Base-by-base conservation (phyloP, 2,329 filamentous ascomycete species). In the Botrytis medusae region DNA sequence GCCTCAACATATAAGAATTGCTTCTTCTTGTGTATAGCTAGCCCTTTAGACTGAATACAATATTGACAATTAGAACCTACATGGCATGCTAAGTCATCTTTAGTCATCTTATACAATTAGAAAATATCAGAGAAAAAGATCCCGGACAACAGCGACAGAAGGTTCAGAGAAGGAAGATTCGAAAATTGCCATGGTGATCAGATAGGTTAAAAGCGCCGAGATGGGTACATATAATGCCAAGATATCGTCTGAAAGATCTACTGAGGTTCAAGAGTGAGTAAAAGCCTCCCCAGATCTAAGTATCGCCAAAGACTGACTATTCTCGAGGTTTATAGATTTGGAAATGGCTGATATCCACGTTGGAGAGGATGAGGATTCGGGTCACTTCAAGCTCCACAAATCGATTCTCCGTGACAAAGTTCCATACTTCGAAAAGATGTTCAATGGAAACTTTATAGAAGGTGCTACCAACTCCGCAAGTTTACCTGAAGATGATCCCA, bases 391-490 rank as follows among this genome's bases (percentile, higher is more conserved):
- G 4, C 62, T 75, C 29, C 65, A 76, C 29, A 73, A 74, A 22
- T 34, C 37, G 2, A 51, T 73, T 16, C 40, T 74, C 3, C 74
- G 70, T 71, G 51, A 69, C 10, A 75, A 74, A 46, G 42, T 76
- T 16, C 76, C 75, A 1, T 77, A 75, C 40, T 77, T 75, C 37
- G 37, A 69, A 18, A 75, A 74, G 57, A 74, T 76, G 72, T 75
- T 75, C 59, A 44, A 54, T 14, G 42, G 46, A 40, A 51, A 40
- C 0, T 77, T 77, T n/a, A 29, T 22, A 14, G 72, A 76, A 40
- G 51, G 71, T 6, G 7, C 16, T 3, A 44, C 61, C 0, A 70
- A 62, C 25, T 62, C 20, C 4, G 72, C 74, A 10, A 61, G 12
- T 10, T 68, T 77, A 54, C 75, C 76, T 1, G 73, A 75, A 29